A percentile compares a stretch with the other conserved stretches of the same genome.
phyloP scores from a whole-genome alignment of 306 rosid genomes.

The Comarum palustre region DNA sequence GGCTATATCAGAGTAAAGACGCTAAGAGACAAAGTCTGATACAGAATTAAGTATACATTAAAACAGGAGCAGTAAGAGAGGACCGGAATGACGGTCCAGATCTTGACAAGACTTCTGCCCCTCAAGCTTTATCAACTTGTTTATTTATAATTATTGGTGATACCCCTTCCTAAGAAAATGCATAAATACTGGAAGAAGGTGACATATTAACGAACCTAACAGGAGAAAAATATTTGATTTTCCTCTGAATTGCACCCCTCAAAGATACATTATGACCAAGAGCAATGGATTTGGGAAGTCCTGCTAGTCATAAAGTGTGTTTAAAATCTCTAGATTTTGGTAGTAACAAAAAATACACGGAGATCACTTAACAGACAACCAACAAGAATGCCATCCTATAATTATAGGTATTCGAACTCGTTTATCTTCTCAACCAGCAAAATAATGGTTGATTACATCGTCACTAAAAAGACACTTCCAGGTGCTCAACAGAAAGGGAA shows the following conservation, averaged over 20 bases:
- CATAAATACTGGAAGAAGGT: not conserved
- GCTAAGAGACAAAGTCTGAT: slow-evolving; percentile 5
- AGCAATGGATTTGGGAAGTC: not conserved
- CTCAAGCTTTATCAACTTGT: not conserved
- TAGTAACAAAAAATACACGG: not conserved
- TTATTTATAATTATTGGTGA: not conserved
- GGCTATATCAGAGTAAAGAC: slow-evolving; percentile 4
- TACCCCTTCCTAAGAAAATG: not conserved
- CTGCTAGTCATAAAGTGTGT: not conserved
- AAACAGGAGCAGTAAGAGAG: not conserved
- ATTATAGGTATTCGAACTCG: not conserved
- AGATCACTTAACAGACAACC: not conserved
- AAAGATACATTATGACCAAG: not conserved
- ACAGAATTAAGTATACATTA: slow-evolving; percentile 1
- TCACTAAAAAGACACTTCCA: not conserved
- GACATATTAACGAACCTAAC: not conserved
- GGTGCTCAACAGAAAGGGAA: not conserved
- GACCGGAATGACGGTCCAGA: not conserved
- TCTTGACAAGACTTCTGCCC: not conserved
- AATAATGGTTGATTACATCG: not conserved
- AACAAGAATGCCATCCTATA: not conserved
- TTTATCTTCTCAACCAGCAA: not conserved
- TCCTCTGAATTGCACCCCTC: not conserved
- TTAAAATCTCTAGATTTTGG: not conserved
- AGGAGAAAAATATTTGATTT: not conserved